These are phyloP conservation scores for Breynia disticha DNA, from an alignment of 441 rosid genomes.

Conservation along the genomic window DNA sequence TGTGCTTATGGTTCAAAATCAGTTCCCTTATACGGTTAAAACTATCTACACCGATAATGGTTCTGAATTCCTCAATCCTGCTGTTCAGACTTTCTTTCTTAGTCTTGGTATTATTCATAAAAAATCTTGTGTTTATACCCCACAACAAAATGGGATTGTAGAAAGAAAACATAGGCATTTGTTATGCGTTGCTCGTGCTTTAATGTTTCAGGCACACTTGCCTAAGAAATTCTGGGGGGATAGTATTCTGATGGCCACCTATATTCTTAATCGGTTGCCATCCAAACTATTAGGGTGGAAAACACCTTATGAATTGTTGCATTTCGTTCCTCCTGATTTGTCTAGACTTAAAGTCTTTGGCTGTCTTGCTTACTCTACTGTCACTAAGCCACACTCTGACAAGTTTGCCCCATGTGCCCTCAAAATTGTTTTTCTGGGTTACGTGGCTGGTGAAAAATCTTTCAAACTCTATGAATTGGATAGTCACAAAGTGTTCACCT, in stretches of 20 bases:
- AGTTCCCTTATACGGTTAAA: background rate
- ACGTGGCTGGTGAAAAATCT: background rate
- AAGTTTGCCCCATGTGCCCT: background rate
- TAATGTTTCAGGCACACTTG: background rate
- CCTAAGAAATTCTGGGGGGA: background rate
- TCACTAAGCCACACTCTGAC: too few relatives aligned
- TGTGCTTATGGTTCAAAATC: background rate
- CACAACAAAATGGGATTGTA: too few relatives aligned
- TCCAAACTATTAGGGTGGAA: background rate
- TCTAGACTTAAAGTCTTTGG: conserved; percentile 1
- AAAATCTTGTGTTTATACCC: background rate
- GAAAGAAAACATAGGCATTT: too few relatives aligned
- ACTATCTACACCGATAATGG: background rate
- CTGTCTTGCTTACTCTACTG: background rate
- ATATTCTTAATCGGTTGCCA: background rate
- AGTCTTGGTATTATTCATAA: background rate
- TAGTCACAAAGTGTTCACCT: background rate
- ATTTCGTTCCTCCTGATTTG: background rate
- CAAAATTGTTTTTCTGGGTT: background rate
- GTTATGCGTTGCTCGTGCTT: background rate
- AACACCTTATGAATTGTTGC: background rate
- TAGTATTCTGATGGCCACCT: too few relatives aligned
- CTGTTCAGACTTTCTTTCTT: background rate
- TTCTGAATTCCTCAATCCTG: background rate
- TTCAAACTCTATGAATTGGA: background rate